phyloP scores from a whole-genome alignment of 331 rosid species.

The Malus hybrid region DNA sequence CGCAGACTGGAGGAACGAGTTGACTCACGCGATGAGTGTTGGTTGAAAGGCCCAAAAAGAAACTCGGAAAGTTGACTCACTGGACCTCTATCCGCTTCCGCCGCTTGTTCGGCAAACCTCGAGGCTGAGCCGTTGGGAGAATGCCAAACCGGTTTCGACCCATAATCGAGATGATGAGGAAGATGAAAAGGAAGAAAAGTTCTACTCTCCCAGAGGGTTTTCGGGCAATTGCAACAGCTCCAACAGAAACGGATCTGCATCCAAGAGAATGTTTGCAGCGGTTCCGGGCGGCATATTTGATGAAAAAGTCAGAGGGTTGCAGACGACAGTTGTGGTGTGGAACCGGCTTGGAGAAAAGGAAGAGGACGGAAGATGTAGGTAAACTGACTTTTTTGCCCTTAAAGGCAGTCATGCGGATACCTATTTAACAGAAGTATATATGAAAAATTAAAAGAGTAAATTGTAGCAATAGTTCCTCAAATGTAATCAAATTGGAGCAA shows the following conservation, averaged over 20 bases:
- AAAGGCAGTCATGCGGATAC: no score
- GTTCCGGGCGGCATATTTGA: conserved; percentile 7
- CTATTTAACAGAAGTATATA: accelerated
- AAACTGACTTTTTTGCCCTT: no score
- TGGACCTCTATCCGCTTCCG: conserved; percentile 53
- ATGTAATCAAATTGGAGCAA: no score
- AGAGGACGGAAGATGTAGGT: no score
- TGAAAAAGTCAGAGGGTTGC: neutral
- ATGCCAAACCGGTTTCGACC: conserved; percentile 14
- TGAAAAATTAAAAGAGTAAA: no score
- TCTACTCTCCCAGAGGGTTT: conserved; percentile 52
- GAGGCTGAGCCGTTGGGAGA: neutral
- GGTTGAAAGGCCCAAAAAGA: neutral
- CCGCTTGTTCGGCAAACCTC: conserved; percentile 24
- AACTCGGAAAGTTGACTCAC: conserved; percentile 31
- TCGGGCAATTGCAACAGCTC: conserved; percentile 16
- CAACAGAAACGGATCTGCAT: conserved; percentile 30
- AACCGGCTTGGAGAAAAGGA: no score
- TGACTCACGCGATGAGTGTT: neutral
- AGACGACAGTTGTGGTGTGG: no score
- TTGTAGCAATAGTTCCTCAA: no score
- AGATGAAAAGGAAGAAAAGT: conserved; percentile 45
- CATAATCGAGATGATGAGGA: neutral
- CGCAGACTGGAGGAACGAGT: conserved; percentile 30
- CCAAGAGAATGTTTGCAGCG: conserved; percentile 21